Conservation (phyloP, 305 asterid species). For the Plantago coronopus region DNA sequence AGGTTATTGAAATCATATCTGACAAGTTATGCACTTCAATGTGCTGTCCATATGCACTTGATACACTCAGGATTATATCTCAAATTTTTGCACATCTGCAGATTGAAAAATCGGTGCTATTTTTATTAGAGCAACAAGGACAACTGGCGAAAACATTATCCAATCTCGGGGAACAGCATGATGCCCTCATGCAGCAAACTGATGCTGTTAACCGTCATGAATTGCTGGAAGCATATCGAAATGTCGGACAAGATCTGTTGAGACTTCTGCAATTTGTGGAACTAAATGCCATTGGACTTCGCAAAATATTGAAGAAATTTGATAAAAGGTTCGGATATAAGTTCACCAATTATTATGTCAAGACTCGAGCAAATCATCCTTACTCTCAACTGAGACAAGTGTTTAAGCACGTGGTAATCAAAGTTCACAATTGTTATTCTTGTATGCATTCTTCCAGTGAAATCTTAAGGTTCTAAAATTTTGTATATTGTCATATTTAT, state of each 20-base stretch:
- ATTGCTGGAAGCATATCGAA: slow-evolving; percentile 50
- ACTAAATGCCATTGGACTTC: slow-evolving; percentile 62
- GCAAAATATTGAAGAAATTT: slow-evolving; percentile 79
- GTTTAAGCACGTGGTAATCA: slow-evolving; percentile 78
- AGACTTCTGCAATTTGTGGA: slow-evolving; percentile 62
- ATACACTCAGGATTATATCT: background rate
- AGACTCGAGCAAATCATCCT: slow-evolving; percentile 85
- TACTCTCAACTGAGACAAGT: slow-evolving; percentile 80
- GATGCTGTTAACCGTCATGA: slow-evolving; percentile 35
- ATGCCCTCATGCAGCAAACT: slow-evolving; percentile 34
- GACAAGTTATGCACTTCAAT: background rate
- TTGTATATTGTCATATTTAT: background rate
- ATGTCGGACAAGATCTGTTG: slow-evolving; percentile 55
- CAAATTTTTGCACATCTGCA: slow-evolving; percentile 25
- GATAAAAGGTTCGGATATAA: slow-evolving; percentile 69
- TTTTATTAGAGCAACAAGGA: slow-evolving; percentile 72
- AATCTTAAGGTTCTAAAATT: background rate
- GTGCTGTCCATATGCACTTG: background rate
- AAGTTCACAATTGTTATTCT: slow-evolving; percentile 6
- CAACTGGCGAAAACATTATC: slow-evolving; percentile 49
- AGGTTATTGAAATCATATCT: slow-evolving; percentile 36
- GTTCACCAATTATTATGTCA: slow-evolving; percentile 76
- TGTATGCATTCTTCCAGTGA: background rate
- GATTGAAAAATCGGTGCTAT: slow-evolving; percentile 72
- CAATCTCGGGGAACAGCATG: slow-evolving; percentile 50